Conservation (phyloP, 192 early-diverging fungal genomes). For the Coemansia sp. region DNA sequence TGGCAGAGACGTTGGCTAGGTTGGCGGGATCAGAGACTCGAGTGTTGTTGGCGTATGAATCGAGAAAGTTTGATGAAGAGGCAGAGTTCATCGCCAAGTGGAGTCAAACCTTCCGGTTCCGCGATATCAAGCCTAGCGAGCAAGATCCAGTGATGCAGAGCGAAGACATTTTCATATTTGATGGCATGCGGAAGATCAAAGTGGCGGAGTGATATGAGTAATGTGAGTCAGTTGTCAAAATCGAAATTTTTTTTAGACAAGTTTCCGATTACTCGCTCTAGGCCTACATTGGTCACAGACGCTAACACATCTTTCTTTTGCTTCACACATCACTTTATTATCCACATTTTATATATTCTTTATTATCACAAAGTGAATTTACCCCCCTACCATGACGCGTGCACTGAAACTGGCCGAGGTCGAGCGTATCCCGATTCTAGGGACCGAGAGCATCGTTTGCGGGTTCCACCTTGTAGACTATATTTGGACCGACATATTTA, state of each 20-base stretch:
- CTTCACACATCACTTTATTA: neutral
- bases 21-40: conserved; percentile 11
- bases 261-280: neutral
- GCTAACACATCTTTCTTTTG: neutral
- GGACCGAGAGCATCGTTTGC: conserved; percentile 80
- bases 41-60: conserved; percentile 36
- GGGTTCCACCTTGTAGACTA: conserved; percentile 79
- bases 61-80: conserved; percentile 35
- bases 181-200: neutral
- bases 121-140: conserved; percentile 46
- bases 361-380: neutral
- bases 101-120: conserved; percentile 35
- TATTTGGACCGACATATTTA: conserved; percentile 72
- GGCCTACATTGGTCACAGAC: neutral
- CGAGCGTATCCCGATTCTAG: conserved; percentile 81
- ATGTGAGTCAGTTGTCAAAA: neutral
- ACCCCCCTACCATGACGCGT: conserved; percentile 5
- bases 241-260: too few relatives aligned
- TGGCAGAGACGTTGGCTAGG: conserved; percentile 29
- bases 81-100: conserved; percentile 38
- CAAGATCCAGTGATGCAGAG: conserved; percentile 38
- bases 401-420: conserved; percentile 55
- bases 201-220: neutral
- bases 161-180: conserved; percentile 47
- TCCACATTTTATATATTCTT: neutral